Base-by-base conservation (phyloP, 164 flowering plant species). In the Liriodendron chinense region DNA sequence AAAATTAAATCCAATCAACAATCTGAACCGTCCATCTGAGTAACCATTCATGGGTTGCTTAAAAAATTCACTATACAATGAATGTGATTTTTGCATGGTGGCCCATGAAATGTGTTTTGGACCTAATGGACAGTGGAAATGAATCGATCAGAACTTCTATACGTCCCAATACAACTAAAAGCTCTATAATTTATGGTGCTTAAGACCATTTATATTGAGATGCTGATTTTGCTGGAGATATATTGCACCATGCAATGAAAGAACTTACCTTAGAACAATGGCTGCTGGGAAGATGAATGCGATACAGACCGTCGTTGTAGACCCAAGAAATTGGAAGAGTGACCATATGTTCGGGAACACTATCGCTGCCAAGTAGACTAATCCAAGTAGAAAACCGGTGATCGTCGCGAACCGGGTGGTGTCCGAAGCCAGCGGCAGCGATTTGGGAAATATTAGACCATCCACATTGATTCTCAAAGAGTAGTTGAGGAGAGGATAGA, bases 271-370 rank as follows among this genome's bases (percentile, higher is more conserved):
- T 20, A 94, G 80, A 61, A 80, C 92, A 70, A 96, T 87, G 1
- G 92, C 90, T n/a, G 88, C 95, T 0, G 99, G 99, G 81, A 92
- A 95, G 70, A 96, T 89, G 83, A 96, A 90, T 43, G 89, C 89
- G 1, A 96, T 79, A 80, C 86, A 84, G 71, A 91, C 91, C 1
- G 90, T 91, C 10, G 94, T 53, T 7, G 98, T 94, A 5, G 98
- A 87, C 49, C 98, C 98, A 43, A 93, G 10, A 71, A 94, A 92
- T 78, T 96, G 98, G 74, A 96, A 96, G 82, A 89, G 79, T 69
- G 84, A 85, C 99, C 99, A 96, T 57, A 96, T 94, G 68, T 84
- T 80, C 13, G 99, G 99, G 20, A 96, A 77, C n/a, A 82, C 87
- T 8, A 91, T 87, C 1, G 98, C 96, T 1, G 83, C 90, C 23